Evolutionary conservation across 352 stramenopile species (phyloP).

Genomic region (Globisporangium megalacanthum): DNA sequence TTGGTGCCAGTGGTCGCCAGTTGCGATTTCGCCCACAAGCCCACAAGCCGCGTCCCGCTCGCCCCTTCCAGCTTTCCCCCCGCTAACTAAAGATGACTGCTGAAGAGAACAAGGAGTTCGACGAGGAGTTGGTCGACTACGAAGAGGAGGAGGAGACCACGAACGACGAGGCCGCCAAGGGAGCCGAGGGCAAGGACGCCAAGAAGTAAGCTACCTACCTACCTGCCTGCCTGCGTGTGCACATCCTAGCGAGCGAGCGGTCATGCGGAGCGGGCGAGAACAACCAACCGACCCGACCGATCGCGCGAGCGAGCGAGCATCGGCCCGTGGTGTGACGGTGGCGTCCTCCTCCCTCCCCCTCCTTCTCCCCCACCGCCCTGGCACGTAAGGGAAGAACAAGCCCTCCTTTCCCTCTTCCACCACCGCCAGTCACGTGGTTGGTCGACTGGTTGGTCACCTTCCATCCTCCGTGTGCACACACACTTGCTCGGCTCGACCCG

Average conservation of each 20-base stretch:
- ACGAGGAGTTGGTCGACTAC: slow-evolving; percentile 88
- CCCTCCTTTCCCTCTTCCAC: not conserved
- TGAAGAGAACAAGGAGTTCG: slow-evolving; percentile 88
- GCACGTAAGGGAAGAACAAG: not conserved
- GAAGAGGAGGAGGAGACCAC: slow-evolving; percentile 85
- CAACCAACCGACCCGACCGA: not conserved
- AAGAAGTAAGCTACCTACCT: slow-evolving; percentile 82
- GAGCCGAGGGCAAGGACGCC: slow-evolving; percentile 76
- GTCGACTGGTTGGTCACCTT: not conserved
- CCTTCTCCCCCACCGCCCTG: slow-evolving; percentile 3
- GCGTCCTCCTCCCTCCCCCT: not conserved
- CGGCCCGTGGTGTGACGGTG: slow-evolving; percentile 6
- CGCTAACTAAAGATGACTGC: slow-evolving; percentile 46
- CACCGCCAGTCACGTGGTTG: not conserved
- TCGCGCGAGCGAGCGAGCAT: not conserved
- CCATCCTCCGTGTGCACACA: not conserved
- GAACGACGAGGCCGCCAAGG: slow-evolving; percentile 61
- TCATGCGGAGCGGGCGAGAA: not conserved
- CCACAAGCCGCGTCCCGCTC: not conserved
- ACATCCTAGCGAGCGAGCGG: slow-evolving; percentile 6
- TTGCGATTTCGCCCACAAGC: slow-evolving; percentile 19
- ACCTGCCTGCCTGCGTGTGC: slow-evolving; percentile 1
- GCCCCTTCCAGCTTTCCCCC: slow-evolving; percentile 4
- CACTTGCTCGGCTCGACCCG: not conserved
- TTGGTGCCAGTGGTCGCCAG: slow-evolving; percentile 6